Percentiles rank a stretch among this genome's conserved stretches.
Conservation (phyloP, 768 basidiomycete genomes). For the Dendrothele bispora region DNA sequence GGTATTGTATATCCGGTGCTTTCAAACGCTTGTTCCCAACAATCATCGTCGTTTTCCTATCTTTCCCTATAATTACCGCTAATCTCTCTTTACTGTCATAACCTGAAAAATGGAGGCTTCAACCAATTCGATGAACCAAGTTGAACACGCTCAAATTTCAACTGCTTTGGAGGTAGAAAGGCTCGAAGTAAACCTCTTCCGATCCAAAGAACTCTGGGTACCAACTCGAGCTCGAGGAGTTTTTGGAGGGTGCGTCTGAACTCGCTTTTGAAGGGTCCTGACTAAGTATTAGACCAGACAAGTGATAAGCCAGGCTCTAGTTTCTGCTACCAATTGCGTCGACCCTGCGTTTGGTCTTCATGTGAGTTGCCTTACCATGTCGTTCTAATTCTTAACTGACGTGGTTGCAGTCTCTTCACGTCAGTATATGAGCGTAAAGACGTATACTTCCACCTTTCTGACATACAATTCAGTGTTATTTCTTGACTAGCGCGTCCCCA, state of each 20-base stretch:
- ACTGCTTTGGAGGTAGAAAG: conserved; percentile 77
- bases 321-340: conserved; percentile 78
- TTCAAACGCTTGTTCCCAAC: too few relatives aligned
- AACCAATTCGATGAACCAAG: conserved; percentile 52
- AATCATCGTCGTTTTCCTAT: too few relatives aligned
- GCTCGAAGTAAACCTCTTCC: conserved; percentile 74
- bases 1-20: too few relatives aligned
- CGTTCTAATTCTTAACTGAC: conserved; percentile 2
- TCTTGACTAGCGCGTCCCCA: conserved; percentile 72
- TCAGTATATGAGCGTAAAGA: conserved; percentile 39
- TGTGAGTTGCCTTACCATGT: conserved; percentile 46
- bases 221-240: conserved; percentile 68
- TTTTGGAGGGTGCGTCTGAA: conserved; percentile 62
- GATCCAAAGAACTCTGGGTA: conserved; percentile 72
- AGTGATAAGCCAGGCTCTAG: conserved; percentile 85
- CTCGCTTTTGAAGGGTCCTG: background rate
- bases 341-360: conserved; percentile 64
- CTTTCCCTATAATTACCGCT: too few relatives aligned
- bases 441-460: conserved; percentile 6
- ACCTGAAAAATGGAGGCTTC: too few relatives aligned
- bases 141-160: conserved; percentile 68
- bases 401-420: conserved; percentile 61
- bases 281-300: conserved; percentile 37
- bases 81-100: too few relatives aligned
- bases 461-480: conserved; percentile 63